A percentile compares a stretch with the other conserved stretches of the same genome.
Evolutionary conservation across 2,329 filamentous ascomycete species (phyloP).

Genomic region (Grosmannia clavigera): DNA sequence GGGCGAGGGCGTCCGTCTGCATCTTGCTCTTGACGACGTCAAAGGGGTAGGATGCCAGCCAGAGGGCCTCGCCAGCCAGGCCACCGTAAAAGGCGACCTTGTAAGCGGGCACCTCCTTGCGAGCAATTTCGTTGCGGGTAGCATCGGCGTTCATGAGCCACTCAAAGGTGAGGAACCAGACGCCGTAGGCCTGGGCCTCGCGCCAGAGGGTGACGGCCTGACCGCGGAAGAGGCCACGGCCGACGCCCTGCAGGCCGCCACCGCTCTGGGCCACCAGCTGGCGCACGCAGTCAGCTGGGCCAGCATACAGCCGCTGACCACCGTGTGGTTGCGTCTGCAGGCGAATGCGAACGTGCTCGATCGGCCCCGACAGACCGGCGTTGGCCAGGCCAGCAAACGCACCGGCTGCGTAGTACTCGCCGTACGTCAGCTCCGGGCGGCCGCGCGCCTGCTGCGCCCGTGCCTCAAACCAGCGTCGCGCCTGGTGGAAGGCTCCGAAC

Average conservation of each 20-base stretch:
- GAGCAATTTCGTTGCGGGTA: slow-evolving; percentile 58
- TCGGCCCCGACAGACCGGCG: slow-evolving; percentile 74
- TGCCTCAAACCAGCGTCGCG: slow-evolving; percentile 72
- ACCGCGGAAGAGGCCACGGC: slow-evolving; percentile 73
- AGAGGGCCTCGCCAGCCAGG: slow-evolving; percentile 83
- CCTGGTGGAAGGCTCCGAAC: slow-evolving; percentile 93
- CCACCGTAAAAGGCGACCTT: slow-evolving; percentile 92
- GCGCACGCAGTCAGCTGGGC: slow-evolving; percentile 80
- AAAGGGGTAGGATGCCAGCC: slow-evolving; percentile 87
- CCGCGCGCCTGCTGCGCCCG: slow-evolving; percentile 41
- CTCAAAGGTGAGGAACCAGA: slow-evolving; percentile 93
- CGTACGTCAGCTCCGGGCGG: slow-evolving; percentile 52
- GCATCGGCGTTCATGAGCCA: slow-evolving; percentile 91
- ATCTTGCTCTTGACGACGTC: slow-evolving; percentile 99
- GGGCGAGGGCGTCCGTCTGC: slow-evolving; percentile 89
- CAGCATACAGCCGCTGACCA: slow-evolving; percentile 56
- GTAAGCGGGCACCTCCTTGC: slow-evolving; percentile 65
- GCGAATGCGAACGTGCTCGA: slow-evolving; percentile 93
- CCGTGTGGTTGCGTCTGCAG: slow-evolving; percentile 95
- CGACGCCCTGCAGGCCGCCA: slow-evolving; percentile 33
- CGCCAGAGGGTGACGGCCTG: slow-evolving; percentile 73
- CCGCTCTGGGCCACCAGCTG: slow-evolving; percentile 59
- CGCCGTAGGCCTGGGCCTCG: slow-evolving; percentile 88
- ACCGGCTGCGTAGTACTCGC: slow-evolving; percentile 80
- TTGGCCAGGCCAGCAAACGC: slow-evolving; percentile 91